Base-by-base conservation (phyloP, 1,284 basidiomycete genomes). In the Mycosarcoma mackinlayi region DNA sequence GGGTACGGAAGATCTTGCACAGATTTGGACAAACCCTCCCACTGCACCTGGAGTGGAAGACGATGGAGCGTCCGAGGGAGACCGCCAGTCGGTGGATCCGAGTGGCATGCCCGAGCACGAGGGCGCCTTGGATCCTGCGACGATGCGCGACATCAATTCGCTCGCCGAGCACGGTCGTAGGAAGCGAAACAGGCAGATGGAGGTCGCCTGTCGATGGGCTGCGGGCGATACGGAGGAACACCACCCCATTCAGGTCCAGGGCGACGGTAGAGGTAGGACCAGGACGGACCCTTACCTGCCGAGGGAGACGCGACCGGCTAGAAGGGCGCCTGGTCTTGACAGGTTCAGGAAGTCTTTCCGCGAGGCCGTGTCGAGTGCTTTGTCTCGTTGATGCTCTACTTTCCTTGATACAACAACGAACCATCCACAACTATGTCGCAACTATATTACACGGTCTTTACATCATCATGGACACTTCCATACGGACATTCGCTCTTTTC, bases 221-320 rank as follows among this genome's bases (percentile, higher is more conserved):
- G 76, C 78, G 1, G 79, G 79, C 27, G 76, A 80, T 37, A 69
- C 74, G 8, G 79, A 81, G 38, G 75, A 66, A 31, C 75, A 79
- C 55, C 72, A 74, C 25, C 56, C 65, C 5, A 57, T 79, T 37
- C 79, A 79, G 44, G 61, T 80, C 33, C 72, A 68, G 35, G 79
- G 79, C 41, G 75, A 75, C 39, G 76, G 75, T 13, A 55, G 45
- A 7, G 78, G 77, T 24, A 73, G 62, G 47, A 80, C 74, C n/a
- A 49, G 78, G 24, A 63, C 45, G 35, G 76, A 78, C 28, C 71
- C 73, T 30, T 78, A 73, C 52, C 27, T 78, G 21, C 76, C 76
- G 11, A 54, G 72, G n/a, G 76, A 78, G 39, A 69, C 76, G 19
- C 30, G 64, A 0, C 68, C 72, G 6, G 68, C 74, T 0, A 64